A percentile compares a stretch with the other conserved stretches of the same genome.
Evolutionary conservation across 805 yeast species (phyloP).

Genomic region (Cyberlindnera mississippiensis): DNA sequence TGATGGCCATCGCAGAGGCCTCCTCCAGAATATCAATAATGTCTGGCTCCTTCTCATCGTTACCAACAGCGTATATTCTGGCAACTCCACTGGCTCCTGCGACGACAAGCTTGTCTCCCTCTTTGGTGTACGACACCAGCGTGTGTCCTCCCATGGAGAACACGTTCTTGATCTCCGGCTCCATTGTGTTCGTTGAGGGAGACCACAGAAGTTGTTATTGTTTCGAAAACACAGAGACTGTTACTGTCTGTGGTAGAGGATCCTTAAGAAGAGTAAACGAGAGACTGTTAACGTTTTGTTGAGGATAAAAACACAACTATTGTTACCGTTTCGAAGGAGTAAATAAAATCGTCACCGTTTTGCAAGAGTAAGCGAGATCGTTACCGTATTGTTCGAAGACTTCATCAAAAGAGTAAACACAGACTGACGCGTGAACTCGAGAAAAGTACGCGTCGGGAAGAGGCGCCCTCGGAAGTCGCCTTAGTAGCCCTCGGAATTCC

Average conservation of each 20-base stretch:
- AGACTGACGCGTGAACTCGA: no score
- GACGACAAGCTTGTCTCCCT: conserved; percentile 21
- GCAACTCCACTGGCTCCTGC: conserved; percentile 24
- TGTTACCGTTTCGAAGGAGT: no score
- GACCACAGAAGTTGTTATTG: not conserved
- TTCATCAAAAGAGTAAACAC: no score
- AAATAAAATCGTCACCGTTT: no score
- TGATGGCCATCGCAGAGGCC: conserved; percentile 16
- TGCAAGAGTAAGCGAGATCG: no score
- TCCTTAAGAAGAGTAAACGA: no score
- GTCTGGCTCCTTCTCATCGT: conserved; percentile 26
- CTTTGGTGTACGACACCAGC: conserved; percentile 15
- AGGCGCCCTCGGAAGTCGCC: not conserved
- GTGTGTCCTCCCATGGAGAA: conserved; percentile 26
- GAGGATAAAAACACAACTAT: no score
- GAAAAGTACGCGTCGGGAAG: no score
- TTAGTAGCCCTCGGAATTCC: no score
- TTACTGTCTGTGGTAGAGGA: no score
- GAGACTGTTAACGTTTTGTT: no score
- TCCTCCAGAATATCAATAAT: conserved; percentile 24
- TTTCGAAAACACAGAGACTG: not conserved
- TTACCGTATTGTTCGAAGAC: no score
- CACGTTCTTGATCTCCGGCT: conserved; percentile 18
- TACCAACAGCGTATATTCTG: conserved; percentile 17
- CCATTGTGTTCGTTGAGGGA: conserved; percentile 10